phyloP scores from a whole-genome alignment of 192 early-diverging fungal species.

The Coemansia sp. region DNA sequence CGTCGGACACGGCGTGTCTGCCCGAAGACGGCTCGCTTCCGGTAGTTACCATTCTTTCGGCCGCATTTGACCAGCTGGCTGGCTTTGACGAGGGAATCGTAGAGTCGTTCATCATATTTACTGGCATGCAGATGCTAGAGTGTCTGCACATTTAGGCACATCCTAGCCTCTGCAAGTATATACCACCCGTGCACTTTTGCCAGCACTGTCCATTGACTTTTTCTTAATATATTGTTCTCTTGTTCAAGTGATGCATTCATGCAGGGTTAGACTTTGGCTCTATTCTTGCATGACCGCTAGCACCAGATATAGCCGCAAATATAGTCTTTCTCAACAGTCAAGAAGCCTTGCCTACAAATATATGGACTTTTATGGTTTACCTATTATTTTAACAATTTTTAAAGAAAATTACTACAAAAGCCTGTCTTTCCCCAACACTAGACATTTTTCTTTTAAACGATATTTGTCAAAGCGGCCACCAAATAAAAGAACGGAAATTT shows the following conservation, averaged over 20 bases:
- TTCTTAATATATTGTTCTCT: not conserved
- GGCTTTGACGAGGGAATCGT: conserved; percentile 31
- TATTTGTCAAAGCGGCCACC: not conserved
- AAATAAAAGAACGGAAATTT: not conserved
- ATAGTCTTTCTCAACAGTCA: no score
- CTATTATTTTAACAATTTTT: not conserved
- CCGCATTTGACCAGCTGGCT: conserved; percentile 39
- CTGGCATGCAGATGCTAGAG: conserved; percentile 53
- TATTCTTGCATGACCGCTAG: no score
- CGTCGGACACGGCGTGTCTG: not conserved
- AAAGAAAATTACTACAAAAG: not conserved
- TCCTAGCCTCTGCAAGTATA: not conserved
- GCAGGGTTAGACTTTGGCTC: no score
- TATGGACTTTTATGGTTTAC: no score
- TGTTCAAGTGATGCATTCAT: no score
- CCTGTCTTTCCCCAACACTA: not conserved
- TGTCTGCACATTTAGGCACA: conserved; percentile 39
- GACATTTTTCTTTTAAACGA: not conserved
- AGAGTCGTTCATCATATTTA: conserved; percentile 50
- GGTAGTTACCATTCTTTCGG: conserved; percentile 41
- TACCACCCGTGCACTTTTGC: not conserved
- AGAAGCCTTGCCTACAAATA: no score
- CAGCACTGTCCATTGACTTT: not conserved
- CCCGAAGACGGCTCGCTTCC: conserved; percentile 44
- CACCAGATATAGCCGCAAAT: no score